phyloP scores from a whole-genome alignment of 441 rosid species.

The Euphorbia celastroides region DNA sequence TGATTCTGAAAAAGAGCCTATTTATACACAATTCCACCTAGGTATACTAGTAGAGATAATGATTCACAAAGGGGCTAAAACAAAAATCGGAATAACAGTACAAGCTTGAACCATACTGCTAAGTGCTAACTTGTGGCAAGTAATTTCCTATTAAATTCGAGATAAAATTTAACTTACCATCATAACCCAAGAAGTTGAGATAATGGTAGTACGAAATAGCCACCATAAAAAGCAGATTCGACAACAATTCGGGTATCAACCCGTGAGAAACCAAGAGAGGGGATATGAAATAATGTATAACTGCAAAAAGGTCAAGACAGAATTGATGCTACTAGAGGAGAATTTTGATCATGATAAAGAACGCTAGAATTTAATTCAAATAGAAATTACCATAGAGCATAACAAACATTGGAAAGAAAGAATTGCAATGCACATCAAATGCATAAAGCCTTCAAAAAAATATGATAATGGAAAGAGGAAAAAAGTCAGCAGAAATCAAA shows the following conservation, averaged over 20 bases:
- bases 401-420: constrained; percentile 97
- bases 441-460: constrained; percentile 72
- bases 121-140: not conserved
- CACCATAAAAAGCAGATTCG: constrained; percentile 89
- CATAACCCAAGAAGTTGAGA: constrained; percentile 96
- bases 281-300: constrained; percentile 79
- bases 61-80: not conserved
- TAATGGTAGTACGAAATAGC: constrained; percentile 92
- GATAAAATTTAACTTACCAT: constrained; percentile 47
- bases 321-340: constrained; percentile 9
- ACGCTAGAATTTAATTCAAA: constrained; percentile 10
- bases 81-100: not conserved
- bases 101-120: not conserved
- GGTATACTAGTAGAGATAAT: not conserved
- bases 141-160: constrained; percentile 1
- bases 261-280: constrained; percentile 85
- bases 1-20: not conserved
- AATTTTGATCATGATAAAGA: constrained; percentile 5
- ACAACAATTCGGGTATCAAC: constrained; percentile 70
- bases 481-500: constrained; percentile 11
- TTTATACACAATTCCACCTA: not conserved
- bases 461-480: not conserved
- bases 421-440: constrained; percentile 99
- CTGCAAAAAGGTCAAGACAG: constrained; percentile 39
- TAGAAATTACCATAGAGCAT: constrained; percentile 73